A percentile compares a stretch with the other conserved stretches of the same genome.
Conservation (phyloP, 1,139 yeast genomes). For the Geotrichum carabidarum region DNA sequence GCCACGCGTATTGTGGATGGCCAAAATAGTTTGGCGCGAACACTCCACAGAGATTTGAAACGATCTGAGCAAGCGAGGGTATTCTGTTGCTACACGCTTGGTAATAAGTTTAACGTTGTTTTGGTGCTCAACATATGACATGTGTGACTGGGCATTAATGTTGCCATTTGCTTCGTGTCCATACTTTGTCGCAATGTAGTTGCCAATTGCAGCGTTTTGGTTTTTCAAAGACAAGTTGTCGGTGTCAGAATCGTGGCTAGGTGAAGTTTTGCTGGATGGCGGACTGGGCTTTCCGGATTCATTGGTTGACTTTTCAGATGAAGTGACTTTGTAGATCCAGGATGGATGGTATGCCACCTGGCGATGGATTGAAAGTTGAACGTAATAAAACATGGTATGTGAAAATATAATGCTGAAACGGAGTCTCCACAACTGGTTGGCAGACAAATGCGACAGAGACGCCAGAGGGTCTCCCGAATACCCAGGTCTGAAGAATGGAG, state of each 20-base stretch:
- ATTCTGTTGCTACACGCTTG: slow-evolving; percentile 9
- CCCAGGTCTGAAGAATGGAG: slow-evolving; percentile 19
- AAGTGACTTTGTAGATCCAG: slow-evolving; percentile 24
- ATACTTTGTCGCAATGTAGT: not conserved
- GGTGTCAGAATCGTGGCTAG: not conserved
- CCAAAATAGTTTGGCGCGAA: slow-evolving; percentile 25
- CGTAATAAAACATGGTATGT: slow-evolving; percentile 29
- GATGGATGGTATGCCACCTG: slow-evolving; percentile 34
- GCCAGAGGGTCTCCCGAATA: not conserved
- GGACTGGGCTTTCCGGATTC: not conserved
- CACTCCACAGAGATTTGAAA: slow-evolving; percentile 27
- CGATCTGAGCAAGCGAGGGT: slow-evolving; percentile 26
- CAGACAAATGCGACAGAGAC: not conserved
- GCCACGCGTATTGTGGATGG: not conserved
- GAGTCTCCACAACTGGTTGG: not conserved
- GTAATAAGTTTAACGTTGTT: slow-evolving; percentile 13
- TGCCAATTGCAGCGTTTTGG: not conserved
- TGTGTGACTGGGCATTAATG: not conserved
- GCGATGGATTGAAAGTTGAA: slow-evolving; percentile 29
- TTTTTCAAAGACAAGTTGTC: not conserved
- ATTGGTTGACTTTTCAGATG: not conserved
- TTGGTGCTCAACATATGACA: slow-evolving; percentile 1
- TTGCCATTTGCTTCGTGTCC: not conserved
- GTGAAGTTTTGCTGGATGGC: not conserved
- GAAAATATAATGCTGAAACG: not conserved